Conservation (phyloP, 495 filamentous ascomycete genomes). For the Podospora pseudoanserina region DNA sequence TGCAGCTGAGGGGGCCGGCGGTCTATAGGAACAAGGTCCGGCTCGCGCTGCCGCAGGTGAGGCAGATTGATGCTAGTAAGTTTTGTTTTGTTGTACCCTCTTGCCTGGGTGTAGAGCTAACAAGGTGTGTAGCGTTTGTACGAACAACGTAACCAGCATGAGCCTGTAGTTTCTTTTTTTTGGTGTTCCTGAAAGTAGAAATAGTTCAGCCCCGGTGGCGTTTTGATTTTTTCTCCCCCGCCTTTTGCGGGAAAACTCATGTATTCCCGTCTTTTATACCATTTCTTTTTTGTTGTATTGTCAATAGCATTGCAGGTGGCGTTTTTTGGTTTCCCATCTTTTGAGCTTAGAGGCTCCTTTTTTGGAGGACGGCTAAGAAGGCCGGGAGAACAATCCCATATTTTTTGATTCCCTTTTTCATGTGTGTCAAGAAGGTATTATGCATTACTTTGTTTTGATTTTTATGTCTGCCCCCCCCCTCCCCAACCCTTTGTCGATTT, state of each 20-base stretch:
- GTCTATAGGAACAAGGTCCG: conserved; percentile 91
- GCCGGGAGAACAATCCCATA: too few relatives aligned
- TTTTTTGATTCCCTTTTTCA: too few relatives aligned
- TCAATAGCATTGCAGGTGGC: background rate
- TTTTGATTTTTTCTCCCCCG: background rate
- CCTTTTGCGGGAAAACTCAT: background rate
- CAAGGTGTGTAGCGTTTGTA: conserved; percentile 42
- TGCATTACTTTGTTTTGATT: too few relatives aligned
- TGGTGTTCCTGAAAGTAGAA: conserved; percentile 8
- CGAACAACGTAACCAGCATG: conserved; percentile 12
- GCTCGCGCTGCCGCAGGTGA: conserved; percentile 78
- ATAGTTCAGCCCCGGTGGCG: background rate
- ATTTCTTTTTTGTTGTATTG: background rate
- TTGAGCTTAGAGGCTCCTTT: background rate
- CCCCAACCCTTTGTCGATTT: too few relatives aligned
- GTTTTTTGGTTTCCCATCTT: background rate
- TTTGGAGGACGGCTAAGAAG: background rate
- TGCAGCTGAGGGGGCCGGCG: conserved; percentile 69
- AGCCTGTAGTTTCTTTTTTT: background rate
- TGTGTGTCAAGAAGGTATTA: too few relatives aligned
- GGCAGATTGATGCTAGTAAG: conserved; percentile 97
- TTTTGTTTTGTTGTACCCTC: conserved; percentile 24
- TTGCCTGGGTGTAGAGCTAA: conserved; percentile 25
- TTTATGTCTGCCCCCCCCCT: too few relatives aligned
- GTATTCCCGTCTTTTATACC: background rate